These are phyloP conservation scores for Dinochytrium kinnereticum DNA, from an alignment of 371 early-diverging fungal species.

Conservation along the genomic window DNA sequence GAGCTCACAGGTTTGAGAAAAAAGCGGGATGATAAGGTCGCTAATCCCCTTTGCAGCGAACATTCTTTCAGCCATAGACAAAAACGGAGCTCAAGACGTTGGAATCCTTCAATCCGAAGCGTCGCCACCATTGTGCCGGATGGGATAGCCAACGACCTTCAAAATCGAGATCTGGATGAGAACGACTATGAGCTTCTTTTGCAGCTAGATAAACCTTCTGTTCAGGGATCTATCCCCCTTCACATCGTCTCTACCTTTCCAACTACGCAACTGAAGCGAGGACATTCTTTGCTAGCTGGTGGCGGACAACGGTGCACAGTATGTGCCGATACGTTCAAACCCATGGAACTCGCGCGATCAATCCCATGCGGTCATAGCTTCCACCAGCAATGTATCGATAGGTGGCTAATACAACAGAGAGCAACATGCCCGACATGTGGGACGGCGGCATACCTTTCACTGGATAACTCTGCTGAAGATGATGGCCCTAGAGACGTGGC, in stretches of 20 bases:
- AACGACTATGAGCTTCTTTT: constrained; percentile 46
- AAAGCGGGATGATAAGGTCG: not conserved
- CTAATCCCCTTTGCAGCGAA: constrained; percentile 26
- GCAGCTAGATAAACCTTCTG: constrained; percentile 27
- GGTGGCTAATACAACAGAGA: constrained; percentile 47
- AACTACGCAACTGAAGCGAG: constrained; percentile 20
- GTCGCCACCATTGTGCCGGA: constrained; percentile 34
- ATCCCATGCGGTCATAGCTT: constrained; percentile 50
- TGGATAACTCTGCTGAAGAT: not conserved
- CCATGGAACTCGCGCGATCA: constrained; percentile 35
- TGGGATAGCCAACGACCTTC: constrained; percentile 26
- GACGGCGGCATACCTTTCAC: constrained; percentile 36
- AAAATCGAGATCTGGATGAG: constrained; percentile 42
- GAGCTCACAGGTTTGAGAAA: constrained; percentile 35
- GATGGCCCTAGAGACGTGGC: not conserved
- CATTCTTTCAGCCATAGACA: constrained; percentile 39
- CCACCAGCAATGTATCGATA: constrained; percentile 49
- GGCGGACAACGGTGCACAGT: constrained; percentile 34
- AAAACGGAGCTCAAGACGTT: constrained; percentile 26
- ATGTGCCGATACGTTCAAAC: constrained; percentile 29
- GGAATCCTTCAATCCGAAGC: constrained; percentile 32
- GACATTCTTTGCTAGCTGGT: constrained; percentile 18
- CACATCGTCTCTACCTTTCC: constrained; percentile 49
- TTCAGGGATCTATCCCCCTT: constrained; percentile 43
- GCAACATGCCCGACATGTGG: constrained; percentile 47